phyloP scores from a whole-genome alignment of 768 basidiomycete species.

The Candolleomyces eurysporus region DNA sequence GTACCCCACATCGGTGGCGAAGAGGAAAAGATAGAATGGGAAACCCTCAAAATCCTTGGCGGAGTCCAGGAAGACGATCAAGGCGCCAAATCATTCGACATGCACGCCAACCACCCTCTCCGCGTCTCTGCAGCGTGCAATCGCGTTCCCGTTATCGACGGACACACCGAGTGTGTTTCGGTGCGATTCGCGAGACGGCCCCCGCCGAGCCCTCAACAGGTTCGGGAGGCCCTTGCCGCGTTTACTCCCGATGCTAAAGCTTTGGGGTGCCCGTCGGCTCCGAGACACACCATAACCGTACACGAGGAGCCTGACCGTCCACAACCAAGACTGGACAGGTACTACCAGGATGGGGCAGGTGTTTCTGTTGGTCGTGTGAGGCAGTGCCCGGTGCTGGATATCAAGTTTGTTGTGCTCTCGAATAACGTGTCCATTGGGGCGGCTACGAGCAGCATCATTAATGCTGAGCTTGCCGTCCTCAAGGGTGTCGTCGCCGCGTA shows the following conservation, averaged over 20 bases:
- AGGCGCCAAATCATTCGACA: conserved; percentile 69
- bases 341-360: conserved; percentile 87
- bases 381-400: conserved; percentile 87
- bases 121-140: conserved; percentile 91
- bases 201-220: conserved; percentile 83
- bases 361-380: conserved; percentile 90
- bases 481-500: conserved; percentile 49
- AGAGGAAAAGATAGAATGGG: conserved; percentile 99
- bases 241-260: conserved; percentile 78
- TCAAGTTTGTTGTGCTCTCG: conserved; percentile 91
- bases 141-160: conserved; percentile 93
- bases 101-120: conserved; percentile 79
- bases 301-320: conserved; percentile 92
- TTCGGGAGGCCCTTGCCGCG: conserved; percentile 72
- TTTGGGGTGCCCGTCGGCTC: conserved; percentile 81
- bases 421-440: conserved; percentile 97
- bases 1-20: conserved; percentile 93
- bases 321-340: conserved; percentile 89
- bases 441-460: conserved; percentile 95
- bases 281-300: conserved; percentile 81
- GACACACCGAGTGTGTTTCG: conserved; percentile 89
- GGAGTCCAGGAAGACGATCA: conserved; percentile 61
- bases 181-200: conserved; percentile 79
- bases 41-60: conserved; percentile 95
- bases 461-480: conserved; percentile 90